A percentile compares a stretch with the other conserved stretches of the same genome.
These are phyloP conservation scores for Telopea speciosissima DNA, from an alignment of 177 flowering plant species.

Conservation along the genomic window DNA sequence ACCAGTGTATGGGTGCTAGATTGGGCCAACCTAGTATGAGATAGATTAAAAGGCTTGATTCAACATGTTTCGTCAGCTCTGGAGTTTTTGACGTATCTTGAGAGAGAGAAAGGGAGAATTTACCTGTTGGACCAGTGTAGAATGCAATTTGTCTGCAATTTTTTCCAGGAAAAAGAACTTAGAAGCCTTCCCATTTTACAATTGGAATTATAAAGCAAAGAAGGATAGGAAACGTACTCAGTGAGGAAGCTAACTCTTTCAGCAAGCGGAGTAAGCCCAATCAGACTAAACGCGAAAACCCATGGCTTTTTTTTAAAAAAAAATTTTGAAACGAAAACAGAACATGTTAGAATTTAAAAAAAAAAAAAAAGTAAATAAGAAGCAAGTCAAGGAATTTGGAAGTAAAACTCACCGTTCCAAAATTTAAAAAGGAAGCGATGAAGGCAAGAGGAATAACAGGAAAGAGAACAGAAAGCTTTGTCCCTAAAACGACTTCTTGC, in stretches of 20 bases:
- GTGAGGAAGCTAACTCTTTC: conserved; percentile 94
- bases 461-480: conserved; percentile 73
- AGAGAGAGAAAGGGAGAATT: no score
- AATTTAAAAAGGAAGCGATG: conserved; percentile 34
- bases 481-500: conserved; percentile 81
- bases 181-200: no score
- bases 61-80: no score
- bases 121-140: conserved; percentile 92
- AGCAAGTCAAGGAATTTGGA: no score
- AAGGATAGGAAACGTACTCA: conserved; percentile 49
- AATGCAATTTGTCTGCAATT: conserved; percentile 78
- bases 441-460: conserved; percentile 70
- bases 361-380: no score
- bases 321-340: not conserved
- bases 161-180: not conserved
- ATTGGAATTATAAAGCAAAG: no score
- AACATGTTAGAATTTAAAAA: not conserved
- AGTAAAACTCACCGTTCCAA: conserved; percentile 60
- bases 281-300: conserved; percentile 80
- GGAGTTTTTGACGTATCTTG: no score
- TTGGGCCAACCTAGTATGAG: no score
- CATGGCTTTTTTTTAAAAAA: conserved; percentile 70
- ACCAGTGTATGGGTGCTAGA: no score
- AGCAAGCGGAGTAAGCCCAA: conserved; percentile 88
- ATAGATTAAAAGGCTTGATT: no score